Conservation (phyloP, 768 basidiomycete genomes). For the Paxillus involutus region DNA sequence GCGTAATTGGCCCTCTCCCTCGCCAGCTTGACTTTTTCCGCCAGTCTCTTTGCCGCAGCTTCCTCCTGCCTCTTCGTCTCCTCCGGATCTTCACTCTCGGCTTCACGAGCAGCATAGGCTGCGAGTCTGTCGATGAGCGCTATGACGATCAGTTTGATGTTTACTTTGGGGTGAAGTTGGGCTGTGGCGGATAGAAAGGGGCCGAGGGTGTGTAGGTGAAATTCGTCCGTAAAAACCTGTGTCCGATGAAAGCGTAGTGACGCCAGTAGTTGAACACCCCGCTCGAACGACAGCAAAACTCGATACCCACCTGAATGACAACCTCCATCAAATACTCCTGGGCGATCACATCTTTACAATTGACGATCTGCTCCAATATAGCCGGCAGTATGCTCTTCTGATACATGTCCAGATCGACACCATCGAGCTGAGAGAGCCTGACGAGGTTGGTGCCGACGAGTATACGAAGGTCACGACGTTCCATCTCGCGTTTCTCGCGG, state of each 20-base stretch:
- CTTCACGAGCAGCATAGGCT: constrained; percentile 94
- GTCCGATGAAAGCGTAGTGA: background rate
- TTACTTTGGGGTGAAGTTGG: constrained; percentile 95
- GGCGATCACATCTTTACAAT: constrained; percentile 97
- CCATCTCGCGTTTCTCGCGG: constrained; percentile 95
- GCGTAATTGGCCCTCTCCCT: constrained; percentile 60
- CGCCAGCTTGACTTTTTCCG: constrained; percentile 79
- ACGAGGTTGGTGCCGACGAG: constrained; percentile 98
- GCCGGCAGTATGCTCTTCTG: constrained; percentile 83
- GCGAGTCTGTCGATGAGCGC: constrained; percentile 95
- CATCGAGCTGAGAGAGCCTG: constrained; percentile 91
- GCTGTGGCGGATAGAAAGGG: constrained; percentile 96
- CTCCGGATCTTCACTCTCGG: constrained; percentile 94
- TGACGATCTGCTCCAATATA: constrained; percentile 95
- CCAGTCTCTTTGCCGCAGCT: constrained; percentile 83
- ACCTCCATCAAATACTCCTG: constrained; percentile 99
- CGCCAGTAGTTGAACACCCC: background rate
- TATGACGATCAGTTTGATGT: constrained; percentile 98
- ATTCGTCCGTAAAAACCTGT: constrained; percentile 97
- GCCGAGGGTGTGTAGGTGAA: constrained; percentile 93
- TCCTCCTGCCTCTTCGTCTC: constrained; percentile 93
- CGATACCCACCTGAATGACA: constrained; percentile 83
- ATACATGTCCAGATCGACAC: constrained; percentile 94
- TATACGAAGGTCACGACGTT: constrained; percentile 92
- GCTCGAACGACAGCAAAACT: background rate